Evolutionary conservation across 306 rosid species (phyloP).

Genomic region (Biancaea sappan): DNA sequence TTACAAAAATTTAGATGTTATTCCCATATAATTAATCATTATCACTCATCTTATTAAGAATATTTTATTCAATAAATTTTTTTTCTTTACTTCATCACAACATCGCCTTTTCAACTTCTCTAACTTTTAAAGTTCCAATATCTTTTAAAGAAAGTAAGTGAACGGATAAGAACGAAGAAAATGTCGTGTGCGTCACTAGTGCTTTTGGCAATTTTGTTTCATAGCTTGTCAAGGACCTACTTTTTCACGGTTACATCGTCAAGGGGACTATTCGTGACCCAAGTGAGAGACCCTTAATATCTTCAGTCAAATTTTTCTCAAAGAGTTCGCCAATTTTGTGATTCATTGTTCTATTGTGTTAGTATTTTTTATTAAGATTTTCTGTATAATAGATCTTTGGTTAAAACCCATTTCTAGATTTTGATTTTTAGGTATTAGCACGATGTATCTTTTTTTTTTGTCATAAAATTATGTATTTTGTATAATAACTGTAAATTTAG

Average conservation of each 20-base stretch:
- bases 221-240: not conserved
- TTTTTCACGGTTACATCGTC: not conserved
- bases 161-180: not conserved
- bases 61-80: no score
- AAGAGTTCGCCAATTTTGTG: not conserved
- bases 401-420: not conserved
- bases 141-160: not conserved
- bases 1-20: no score
- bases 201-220: not conserved
- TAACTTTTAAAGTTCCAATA: no score
- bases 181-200: not conserved
- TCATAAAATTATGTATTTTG: no score
- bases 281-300: not conserved
- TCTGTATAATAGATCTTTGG: no score
- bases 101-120: no score
- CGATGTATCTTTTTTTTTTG: no score
- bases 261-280: not conserved
- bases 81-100: no score
- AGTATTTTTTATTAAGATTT: not conserved
- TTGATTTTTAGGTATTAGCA: not conserved
- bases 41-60: no score
- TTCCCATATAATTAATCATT: no score
- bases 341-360: not conserved
- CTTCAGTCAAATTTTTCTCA: not conserved
- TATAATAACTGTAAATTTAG: no score